Base-by-base conservation (phyloP, 805 yeast genomes). In the Cyberlindnera subsufficiens region DNA sequence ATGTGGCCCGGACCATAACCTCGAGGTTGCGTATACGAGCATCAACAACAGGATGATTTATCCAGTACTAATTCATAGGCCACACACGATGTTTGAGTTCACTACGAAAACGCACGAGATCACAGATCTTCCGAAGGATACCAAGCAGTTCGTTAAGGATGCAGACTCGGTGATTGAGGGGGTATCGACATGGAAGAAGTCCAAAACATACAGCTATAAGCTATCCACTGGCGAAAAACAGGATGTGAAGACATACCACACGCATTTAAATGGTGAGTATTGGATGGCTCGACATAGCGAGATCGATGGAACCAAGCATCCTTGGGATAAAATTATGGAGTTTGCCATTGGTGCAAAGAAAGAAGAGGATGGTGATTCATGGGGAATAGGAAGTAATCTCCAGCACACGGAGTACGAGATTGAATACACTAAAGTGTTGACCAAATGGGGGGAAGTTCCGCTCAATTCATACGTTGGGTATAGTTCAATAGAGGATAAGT, bases 281-380 rank as follows among this genome's bases (percentile, higher is more conserved):
- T 67, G 71, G 71, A 44, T 65, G 22, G 51, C 65, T 6, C 55
- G 71, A 17, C 50, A 50, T 6, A 59, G 65, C 20, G 41, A 40
- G 13, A 64, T 63, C 38, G 41, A 45, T 2, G 35, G 48, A 14
- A 39, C 45, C n/a, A 42, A 42, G 3, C 61, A 57, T 40, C 48
- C 41, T 0, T 64, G 60, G 42, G 56, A 51, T 1, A 47, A 51
- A 13, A 48, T 65, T 35, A 48, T 63, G 3, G 42, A 52, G 34
- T 59, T 58, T 29, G 42, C 64, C 3, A 49, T 58, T 25, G 71
- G 71, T 14, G 55, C 58, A 11, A 48, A 53, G 14, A 43, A 43
- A 19, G 29, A 34, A 2, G 38, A 38, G 3, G 55, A 37, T 3
- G 29, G 29, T 34, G 49, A 42, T 3, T n/a, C 14, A 19, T 49